Evolutionary conservation across 2,329 filamentous ascomycete species (phyloP), one percentile per base, ranked within the genome.

Genomic region (Diaporthe destruens): DNA sequence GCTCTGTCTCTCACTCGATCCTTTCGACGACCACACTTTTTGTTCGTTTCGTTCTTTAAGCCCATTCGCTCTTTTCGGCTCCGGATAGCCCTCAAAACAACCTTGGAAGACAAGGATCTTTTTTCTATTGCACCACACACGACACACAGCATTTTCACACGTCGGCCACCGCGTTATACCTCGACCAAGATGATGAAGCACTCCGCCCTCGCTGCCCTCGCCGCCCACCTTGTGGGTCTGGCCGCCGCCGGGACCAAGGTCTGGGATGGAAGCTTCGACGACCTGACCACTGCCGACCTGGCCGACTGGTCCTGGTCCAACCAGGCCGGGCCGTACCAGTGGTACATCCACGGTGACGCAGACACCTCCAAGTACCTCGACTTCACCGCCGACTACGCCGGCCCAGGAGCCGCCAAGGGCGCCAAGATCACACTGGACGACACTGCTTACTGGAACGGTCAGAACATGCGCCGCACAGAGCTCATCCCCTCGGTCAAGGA

Each of bases 391-490:
- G 80, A 81, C 71, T 89, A 84, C 84, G 91, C 90, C 81, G 92
- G 92, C 80, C 87, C 89, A 0, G 87, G 86, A 51, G 89, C 88
- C 53, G 85, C 83, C 36, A 86, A 92, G 80, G 91, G 91, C 20
- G 88, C 87, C 75, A 91, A 91, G 78, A 88, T 93, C 80, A 91
- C 89, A 4, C 89, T 93, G 51, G 81, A 84, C 75, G 79, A 80
- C 76, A 90, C 87, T 0, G 86, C 91, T 1, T 91, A 88, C 78
- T 93, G 91, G 91, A 90, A 93, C 80, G 89, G 88, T 32, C 89
- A 92, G 78, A 87, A 80, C 29, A 93, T 93, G 91, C 88, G 90
- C 79, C 87, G 91, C 63, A 92, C 90, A 0, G 91, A 93, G 81
- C 82, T 93, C 69, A 93, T 93, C 75, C 91, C 91, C 20, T 89